A percentile compares a stretch with the other conserved stretches of the same genome.
Evolutionary conservation across 2,329 filamentous ascomycete species (phyloP).

Genomic region (Calycina marina): DNA sequence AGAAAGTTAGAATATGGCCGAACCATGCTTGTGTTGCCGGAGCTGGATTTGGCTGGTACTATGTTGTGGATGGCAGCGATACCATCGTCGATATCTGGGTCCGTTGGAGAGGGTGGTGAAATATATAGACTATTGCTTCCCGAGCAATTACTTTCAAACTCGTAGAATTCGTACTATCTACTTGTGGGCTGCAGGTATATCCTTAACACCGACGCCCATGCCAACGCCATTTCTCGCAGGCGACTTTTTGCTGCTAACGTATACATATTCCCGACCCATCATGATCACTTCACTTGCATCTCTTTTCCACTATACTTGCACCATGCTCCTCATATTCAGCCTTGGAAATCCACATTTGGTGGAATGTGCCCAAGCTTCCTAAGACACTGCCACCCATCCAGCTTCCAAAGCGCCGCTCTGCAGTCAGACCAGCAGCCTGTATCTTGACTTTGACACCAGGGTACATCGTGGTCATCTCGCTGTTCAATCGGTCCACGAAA

Average conservation of each 20-base stretch:
- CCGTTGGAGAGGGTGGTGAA: slow-evolving; percentile 55
- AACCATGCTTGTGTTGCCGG: slow-evolving; percentile 72
- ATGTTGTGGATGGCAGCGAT: slow-evolving; percentile 55
- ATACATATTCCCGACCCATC: too few species aligned
- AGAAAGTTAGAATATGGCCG: slow-evolving; percentile 58
- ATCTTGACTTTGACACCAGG: slow-evolving; percentile 79
- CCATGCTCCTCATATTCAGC: slow-evolving; percentile 98
- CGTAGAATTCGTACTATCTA: not conserved
- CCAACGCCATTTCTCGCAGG: not conserved
- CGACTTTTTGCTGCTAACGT: not conserved
- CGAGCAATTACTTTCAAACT: too few species aligned
- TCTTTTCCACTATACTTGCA: slow-evolving; percentile 78
- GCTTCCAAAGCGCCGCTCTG: slow-evolving; percentile 79
- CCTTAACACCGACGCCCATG: slow-evolving; percentile 4
- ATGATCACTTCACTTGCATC: slow-evolving; percentile 59
- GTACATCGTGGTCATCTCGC: slow-evolving; percentile 68
- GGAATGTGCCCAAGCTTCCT: slow-evolving; percentile 89
- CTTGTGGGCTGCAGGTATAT: slow-evolving; percentile 1
- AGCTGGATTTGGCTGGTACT: slow-evolving; percentile 56
- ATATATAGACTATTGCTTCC: slow-evolving; percentile 1
- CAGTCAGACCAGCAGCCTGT: slow-evolving; percentile 71
- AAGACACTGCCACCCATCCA: slow-evolving; percentile 97
- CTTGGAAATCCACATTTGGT: slow-evolving; percentile 97
- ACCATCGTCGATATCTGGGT: slow-evolving; percentile 64
- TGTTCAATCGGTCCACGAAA: slow-evolving; percentile 79